Percentiles rank a stretch among this genome's conserved stretches.
phyloP scores from a whole-genome alignment of 2,329 filamentous ascomycete species.

The Venturia oleaginea region DNA sequence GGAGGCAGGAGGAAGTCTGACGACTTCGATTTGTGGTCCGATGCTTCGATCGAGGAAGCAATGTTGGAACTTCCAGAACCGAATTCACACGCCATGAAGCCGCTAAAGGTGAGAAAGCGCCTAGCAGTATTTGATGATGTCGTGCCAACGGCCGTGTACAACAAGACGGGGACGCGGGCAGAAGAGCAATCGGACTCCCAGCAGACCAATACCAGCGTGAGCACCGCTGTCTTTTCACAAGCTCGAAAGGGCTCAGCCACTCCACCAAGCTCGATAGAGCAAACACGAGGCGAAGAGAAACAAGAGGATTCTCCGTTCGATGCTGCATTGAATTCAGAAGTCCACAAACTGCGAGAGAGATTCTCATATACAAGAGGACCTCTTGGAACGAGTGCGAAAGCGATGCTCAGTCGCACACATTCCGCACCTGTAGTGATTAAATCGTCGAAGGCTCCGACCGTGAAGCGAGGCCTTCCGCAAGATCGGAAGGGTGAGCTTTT shows the following conservation, averaged over 20 bases:
- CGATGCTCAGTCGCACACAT: not conserved
- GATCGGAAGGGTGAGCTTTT: not conserved
- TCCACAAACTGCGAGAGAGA: not conserved
- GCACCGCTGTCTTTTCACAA: conserved; percentile 5
- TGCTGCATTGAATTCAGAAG: not conserved
- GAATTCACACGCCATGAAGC: not conserved
- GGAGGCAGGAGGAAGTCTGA: conserved; percentile 25
- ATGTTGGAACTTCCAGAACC: conserved; percentile 19
- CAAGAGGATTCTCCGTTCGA: not conserved
- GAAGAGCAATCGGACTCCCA: not conserved
- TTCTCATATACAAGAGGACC: not conserved
- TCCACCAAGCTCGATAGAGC: not conserved
- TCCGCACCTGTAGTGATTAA: not conserved
- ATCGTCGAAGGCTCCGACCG: not conserved
- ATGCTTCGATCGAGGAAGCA: conserved; percentile 38
- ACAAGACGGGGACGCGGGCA: not conserved
- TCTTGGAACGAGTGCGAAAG: not conserved
- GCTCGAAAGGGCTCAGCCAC: not conserved
- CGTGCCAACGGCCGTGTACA: not conserved
- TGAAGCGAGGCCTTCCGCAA: not conserved
- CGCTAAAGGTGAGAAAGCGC: not conserved
- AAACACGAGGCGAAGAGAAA: not conserved
- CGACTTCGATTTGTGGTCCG: conserved; percentile 39
- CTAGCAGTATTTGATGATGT: conserved; percentile 9
- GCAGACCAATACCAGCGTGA: not conserved